These are phyloP conservation scores for Ochromonas danica DNA, from an alignment of 108 stramenopile species.

Conservation along the genomic window DNA sequence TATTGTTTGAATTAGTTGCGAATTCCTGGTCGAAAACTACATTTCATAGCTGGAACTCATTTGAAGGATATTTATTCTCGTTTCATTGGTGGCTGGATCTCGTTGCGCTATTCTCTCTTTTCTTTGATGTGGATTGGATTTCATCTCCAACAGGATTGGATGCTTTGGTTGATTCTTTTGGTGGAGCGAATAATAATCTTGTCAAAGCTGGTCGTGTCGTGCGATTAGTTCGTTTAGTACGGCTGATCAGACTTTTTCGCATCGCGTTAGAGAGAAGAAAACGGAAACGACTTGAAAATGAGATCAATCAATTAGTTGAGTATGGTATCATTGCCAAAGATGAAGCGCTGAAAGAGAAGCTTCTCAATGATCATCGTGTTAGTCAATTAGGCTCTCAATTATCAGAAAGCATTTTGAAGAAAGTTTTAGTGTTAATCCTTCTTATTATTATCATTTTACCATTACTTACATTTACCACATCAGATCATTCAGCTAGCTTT, in stretches of 20 bases:
- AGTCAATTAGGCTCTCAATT: background rate
- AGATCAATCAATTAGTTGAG: background rate
- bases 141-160: background rate
- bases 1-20: background rate
- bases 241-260: constrained; percentile 10
- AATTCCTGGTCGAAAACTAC: background rate
- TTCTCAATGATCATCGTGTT: background rate
- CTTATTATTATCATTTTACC: constrained; percentile 20
- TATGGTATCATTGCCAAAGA: background rate
- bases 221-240: constrained; percentile 27
- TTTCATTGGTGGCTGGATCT: constrained; percentile 29
- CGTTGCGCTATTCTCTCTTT: constrained; percentile 5
- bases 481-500: background rate
- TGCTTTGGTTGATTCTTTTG: background rate
- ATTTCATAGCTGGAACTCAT: background rate
- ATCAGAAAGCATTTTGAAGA: background rate
- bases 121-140: constrained; percentile 20
- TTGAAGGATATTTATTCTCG: constrained; percentile 18
- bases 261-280: background rate
- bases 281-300: background rate
- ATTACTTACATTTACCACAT: background rate
- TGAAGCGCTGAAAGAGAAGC: background rate
- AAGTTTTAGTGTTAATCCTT: constrained; percentile 26
- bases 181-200: background rate
- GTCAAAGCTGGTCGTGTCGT: constrained; percentile 11